phyloP scores from a whole-genome alignment of 2,329 filamentous ascomycete species.

The Paecilomyces dactylethromorphus region DNA sequence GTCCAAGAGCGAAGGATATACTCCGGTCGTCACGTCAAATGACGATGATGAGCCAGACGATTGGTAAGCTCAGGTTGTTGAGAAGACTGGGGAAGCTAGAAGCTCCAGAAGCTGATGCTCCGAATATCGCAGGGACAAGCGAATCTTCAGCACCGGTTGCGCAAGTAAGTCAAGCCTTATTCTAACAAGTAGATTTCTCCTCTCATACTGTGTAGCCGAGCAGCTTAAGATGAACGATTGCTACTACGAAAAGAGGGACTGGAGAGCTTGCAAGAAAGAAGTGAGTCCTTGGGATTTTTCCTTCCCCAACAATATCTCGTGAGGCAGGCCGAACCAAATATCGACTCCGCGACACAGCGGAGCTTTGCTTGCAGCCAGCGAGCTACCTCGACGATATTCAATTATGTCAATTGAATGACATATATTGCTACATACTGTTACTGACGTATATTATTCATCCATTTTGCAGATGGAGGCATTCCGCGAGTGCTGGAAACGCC shows the following conservation, averaged over 20 bases:
- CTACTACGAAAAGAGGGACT: constrained; percentile 94
- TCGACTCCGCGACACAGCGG: background rate
- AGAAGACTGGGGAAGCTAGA: background rate
- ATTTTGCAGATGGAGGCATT: constrained; percentile 69
- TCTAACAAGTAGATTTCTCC: background rate
- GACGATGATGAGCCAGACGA: constrained; percentile 90
- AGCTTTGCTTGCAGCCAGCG: background rate
- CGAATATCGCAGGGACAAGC: constrained; percentile 69
- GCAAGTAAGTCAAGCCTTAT: constrained; percentile 55
- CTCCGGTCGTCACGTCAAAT: constrained; percentile 35
- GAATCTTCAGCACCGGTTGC: constrained; percentile 95
- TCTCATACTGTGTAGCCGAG: constrained; percentile 54
- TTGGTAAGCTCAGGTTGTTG: constrained; percentile 58
- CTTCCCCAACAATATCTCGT: background rate
- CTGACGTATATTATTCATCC: background rate
- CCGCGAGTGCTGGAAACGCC: constrained; percentile 81
- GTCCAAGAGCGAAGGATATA: constrained; percentile 52
- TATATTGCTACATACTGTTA: background rate
- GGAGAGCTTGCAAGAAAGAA: constrained; percentile 81
- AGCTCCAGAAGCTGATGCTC: constrained; percentile 11
- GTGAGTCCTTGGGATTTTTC: constrained; percentile 47
- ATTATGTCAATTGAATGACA: background rate
- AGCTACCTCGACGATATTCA: background rate
- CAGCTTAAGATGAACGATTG: constrained; percentile 90
- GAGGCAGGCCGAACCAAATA: background rate